phyloP scores from a whole-genome alignment of 2,329 filamentous ascomycete genomes.

The Raffaelea ambrosiae region DNA sequence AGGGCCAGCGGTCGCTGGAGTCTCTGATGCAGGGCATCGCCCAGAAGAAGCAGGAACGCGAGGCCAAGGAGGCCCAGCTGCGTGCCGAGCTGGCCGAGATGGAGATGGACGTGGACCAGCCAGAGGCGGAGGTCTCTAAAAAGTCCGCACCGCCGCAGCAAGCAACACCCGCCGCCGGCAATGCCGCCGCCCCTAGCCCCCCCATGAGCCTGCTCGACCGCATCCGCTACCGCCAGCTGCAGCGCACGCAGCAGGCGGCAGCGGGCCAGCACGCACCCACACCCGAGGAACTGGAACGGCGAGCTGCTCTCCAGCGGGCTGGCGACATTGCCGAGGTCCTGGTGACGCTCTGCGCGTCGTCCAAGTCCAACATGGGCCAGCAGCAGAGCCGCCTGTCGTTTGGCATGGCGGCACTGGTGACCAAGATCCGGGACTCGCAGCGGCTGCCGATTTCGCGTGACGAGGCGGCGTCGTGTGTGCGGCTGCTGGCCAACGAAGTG shows the following conservation, averaged over 20 bases:
- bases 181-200: background rate
- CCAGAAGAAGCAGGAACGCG: conserved; percentile 41
- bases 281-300: conserved; percentile 45
- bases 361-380: conserved; percentile 19
- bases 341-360: conserved; percentile 54
- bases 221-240: conserved; percentile 61
- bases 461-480: conserved; percentile 41
- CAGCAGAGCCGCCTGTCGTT: conserved; percentile 55
- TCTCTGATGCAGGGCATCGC: conserved; percentile 58
- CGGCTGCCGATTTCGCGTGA: conserved; percentile 44
- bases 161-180: background rate
- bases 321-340: conserved; percentile 61
- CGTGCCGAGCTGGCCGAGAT: conserved; percentile 12
- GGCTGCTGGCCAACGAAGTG: conserved; percentile 44
- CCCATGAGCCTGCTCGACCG: conserved; percentile 66
- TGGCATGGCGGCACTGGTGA: conserved; percentile 52
- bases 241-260: conserved; percentile 31
- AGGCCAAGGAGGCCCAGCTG: conserved; percentile 20
- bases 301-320: conserved; percentile 57
- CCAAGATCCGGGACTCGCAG: conserved; percentile 61
- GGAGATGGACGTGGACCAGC: conserved; percentile 8
- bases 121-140: background rate
- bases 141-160: background rate
- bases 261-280: conserved; percentile 22
- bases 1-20: conserved; percentile 60